phyloP scores from a whole-genome alignment of 371 early-diverging fungal species.

The Phascolomyces articulosus region DNA sequence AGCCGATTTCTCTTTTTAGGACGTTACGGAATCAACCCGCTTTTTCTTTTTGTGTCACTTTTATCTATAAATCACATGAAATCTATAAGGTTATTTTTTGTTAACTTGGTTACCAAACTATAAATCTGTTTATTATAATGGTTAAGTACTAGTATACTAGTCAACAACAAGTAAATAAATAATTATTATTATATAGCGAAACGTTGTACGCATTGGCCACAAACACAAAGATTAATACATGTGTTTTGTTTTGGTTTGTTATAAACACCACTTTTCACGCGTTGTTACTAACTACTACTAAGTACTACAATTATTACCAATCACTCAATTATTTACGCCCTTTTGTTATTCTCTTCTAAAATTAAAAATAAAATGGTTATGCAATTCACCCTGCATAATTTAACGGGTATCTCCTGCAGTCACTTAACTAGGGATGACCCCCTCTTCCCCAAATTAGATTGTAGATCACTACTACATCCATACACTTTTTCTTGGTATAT shows the following conservation, averaged over 20 bases:
- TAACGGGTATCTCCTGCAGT: not conserved
- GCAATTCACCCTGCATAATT: not conserved
- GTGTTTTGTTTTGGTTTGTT: not conserved
- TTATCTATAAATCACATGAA: not conserved
- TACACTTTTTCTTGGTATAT: no score
- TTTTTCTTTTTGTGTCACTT: conserved; percentile 1
- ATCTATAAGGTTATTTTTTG: not conserved
- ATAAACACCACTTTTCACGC: not conserved
- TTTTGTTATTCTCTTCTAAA: not conserved
- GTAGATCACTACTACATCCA: not conserved
- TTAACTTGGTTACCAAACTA: no score
- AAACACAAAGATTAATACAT: not conserved
- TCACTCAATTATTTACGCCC: no score
- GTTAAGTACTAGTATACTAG: no score
- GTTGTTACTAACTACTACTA: no score
- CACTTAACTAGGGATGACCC: no score
- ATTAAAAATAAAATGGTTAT: not conserved
- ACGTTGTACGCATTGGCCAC: conserved; percentile 6
- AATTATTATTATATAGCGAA: not conserved
- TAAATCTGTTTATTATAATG: no score
- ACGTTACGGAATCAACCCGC: not conserved
- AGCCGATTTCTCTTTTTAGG: not conserved
- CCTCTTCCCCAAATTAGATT: not conserved
- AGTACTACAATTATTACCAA: no score
- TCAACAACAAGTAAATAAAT: no score